Evolutionary conservation across 2,329 filamentous ascomycete genomes (phyloP).

Genomic region (Onygenales sp.): DNA sequence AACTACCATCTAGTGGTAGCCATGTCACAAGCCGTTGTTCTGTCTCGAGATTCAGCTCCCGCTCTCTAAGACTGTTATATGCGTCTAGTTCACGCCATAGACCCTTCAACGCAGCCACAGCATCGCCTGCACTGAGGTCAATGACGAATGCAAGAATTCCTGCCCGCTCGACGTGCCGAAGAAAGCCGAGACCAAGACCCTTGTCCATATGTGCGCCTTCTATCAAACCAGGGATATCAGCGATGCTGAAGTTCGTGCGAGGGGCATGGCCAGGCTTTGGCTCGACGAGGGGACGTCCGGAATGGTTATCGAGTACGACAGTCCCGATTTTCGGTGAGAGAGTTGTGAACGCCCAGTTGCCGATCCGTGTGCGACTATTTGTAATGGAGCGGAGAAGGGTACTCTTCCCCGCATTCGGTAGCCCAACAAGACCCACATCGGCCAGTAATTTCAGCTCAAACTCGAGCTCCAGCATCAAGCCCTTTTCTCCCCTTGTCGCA

Average conservation of each 20-base stretch:
- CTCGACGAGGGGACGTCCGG: constrained; percentile 56
- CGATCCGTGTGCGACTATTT: constrained; percentile 79
- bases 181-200: constrained; percentile 81
- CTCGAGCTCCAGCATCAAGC: constrained; percentile 68
- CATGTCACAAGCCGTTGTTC: constrained; percentile 53
- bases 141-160: constrained; percentile 89
- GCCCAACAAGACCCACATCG: constrained; percentile 85
- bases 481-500: constrained; percentile 75
- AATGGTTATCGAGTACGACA: constrained; percentile 80
- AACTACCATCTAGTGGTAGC: constrained; percentile 20
- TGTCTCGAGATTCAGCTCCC: constrained; percentile 56
- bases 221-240: constrained; percentile 90
- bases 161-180: constrained; percentile 89
- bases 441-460: constrained; percentile 91
- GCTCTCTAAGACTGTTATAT: constrained; percentile 73
- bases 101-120: constrained; percentile 65
- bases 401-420: constrained; percentile 94
- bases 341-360: constrained; percentile 95
- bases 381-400: constrained; percentile 81
- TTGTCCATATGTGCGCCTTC: constrained; percentile 87
- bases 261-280: constrained; percentile 41
- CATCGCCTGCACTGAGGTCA: constrained; percentile 71
- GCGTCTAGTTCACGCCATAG: constrained; percentile 86
- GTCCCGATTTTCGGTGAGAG: constrained; percentile 92
- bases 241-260: constrained; percentile 78